Evolutionary conservation across 106 monocot species (phyloP), one percentile per base, ranked within the genome.

Genomic region (Dendrobium chrysotoxum): DNA sequence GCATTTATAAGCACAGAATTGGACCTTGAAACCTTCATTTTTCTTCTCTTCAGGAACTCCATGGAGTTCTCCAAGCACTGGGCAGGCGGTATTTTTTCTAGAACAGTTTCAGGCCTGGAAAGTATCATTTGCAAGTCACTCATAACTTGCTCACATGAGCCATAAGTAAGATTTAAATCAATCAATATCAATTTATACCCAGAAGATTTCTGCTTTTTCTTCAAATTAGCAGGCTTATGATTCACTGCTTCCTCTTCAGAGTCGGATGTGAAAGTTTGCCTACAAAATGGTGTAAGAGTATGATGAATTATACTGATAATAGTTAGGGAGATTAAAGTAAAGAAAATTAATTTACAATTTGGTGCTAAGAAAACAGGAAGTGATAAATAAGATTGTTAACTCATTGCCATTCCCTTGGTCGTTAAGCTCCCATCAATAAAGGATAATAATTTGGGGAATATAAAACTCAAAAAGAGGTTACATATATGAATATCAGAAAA

Each of bases 31-130:
- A 94, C 94, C 72, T 86, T 89, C 80, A 86, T 80, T 77, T 92
- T 98, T 75, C 97, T 92, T 85, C 67, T 91, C 83, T 91, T 92
- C 82, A 98, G 45, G 61, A 94, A 98, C 30, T 91, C 92, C 61
- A 91, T 67, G 72, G 97, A 92, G 78, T 84, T 87, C 58, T 87
- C 71, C 72, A 85, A 47, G 79, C 91, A 91, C 26, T 85, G 83
- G 0, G 97, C 53, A 8, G 87, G 85, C 0, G 86, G 87, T 23
- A 98, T 82, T 16, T 92, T 85, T 42, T 87, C 88, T 50, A 98
- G 82, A 46, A 98, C 76, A 11, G 92, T 85, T 65, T 88, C 82
- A 47, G 81, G 82, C 84, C 97, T 92, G 79, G 78, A 38, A 85
- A 50, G n/a, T 20, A 79, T 74, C 12, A 38, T 21, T 40, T 7